phyloP scores from a whole-genome alignment of 2,329 filamentous ascomycete genomes.

The Blastomyces gilchristii region DNA sequence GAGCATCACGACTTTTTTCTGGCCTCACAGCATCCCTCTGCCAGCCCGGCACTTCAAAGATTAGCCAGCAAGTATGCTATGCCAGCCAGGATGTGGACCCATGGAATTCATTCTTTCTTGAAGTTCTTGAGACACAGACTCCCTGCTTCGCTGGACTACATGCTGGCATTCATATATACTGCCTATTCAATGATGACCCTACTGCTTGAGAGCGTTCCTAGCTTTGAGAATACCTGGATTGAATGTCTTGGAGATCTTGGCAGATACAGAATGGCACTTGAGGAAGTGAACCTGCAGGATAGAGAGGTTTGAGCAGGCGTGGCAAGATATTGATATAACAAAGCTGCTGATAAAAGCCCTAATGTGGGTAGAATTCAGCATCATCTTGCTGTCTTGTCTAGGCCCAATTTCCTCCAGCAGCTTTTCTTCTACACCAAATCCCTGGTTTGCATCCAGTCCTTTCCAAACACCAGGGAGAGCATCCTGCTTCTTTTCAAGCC shows the following conservation, averaged over 20 bases:
- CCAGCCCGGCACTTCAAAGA: constrained; percentile 51
- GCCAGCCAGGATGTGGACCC: constrained; percentile 89
- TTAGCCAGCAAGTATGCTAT: constrained; percentile 77
- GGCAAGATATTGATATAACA: constrained; percentile 72
- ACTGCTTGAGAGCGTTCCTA: constrained; percentile 72
- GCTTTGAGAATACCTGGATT: constrained; percentile 83
- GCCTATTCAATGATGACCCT: constrained; percentile 86
- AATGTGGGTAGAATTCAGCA: constrained; percentile 69
- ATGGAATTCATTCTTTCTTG: constrained; percentile 78
- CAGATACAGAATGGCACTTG: constrained; percentile 83
- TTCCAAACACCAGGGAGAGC: too few species aligned
- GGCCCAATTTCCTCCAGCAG: constrained; percentile 48
- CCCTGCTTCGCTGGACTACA: constrained; percentile 70
- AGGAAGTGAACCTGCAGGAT: constrained; percentile 65
- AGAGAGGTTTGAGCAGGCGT: constrained; percentile 74
- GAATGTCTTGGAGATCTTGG: constrained; percentile 83
- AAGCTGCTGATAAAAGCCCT: constrained; percentile 56
- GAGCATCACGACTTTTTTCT: constrained; percentile 83
- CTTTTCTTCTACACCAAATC: constrained; percentile 51
- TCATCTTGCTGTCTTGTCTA: constrained; percentile 61
- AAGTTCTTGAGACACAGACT: constrained; percentile 65
- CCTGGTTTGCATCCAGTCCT: constrained; percentile 33
- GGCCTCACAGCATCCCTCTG: constrained; percentile 74
- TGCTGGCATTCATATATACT: constrained; percentile 82
- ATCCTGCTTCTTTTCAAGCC: too few species aligned